Base-by-base conservation (phyloP, 805 yeast genomes). In the Vanderwaltozyma tropicalis region DNA sequence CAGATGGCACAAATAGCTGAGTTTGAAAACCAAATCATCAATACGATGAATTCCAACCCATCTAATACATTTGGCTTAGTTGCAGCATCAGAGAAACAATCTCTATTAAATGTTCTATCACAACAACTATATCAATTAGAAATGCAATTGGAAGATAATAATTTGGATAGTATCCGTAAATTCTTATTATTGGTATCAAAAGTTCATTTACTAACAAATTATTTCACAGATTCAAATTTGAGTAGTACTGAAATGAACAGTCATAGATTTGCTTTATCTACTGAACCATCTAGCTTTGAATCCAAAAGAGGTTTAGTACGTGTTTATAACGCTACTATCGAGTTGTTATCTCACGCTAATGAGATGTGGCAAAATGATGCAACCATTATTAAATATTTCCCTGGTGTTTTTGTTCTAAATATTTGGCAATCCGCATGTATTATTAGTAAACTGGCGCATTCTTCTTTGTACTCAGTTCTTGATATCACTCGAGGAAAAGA, bases 351-450 rank as follows among this genome's bases (percentile, higher is more conserved):
- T 26, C 94, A 84, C 57, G 76, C 83, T 18, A 70, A 74, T 36
- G 53, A 67, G 15, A 75, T 86, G 43, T 78, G 79, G 42, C 63
- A 68, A 17, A 64, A 71, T 21, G 76, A 80, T 50, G 70, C 72
- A 31, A 67, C 66, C 25, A 80, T 85, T 50, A 73, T 88, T 52
- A 74, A 71, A 48, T 85, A 81, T 51, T 68, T 89, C 32, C 97
- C 98, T 0, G 82, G 82, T 35, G 86, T 84, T 1, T 80, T 83
- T 53, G 74, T 87, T 2, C 66, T 86, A 43, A 77, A 80, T 34
- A 73, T 88, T 21, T 87, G 97, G 95, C 97, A 92, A 59, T 82
- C 95, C 1, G 77, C 95, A 2, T 81, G 87, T 49, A 76, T 89
- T 28, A 76, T 92, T 24, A 83, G 82, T 37, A 78, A 84, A 50